Evolutionary conservation across 768 basidiomycete species (phyloP), one percentile per base, ranked within the genome.

Genomic region (Rhodotorula sphaerocarpa): DNA sequence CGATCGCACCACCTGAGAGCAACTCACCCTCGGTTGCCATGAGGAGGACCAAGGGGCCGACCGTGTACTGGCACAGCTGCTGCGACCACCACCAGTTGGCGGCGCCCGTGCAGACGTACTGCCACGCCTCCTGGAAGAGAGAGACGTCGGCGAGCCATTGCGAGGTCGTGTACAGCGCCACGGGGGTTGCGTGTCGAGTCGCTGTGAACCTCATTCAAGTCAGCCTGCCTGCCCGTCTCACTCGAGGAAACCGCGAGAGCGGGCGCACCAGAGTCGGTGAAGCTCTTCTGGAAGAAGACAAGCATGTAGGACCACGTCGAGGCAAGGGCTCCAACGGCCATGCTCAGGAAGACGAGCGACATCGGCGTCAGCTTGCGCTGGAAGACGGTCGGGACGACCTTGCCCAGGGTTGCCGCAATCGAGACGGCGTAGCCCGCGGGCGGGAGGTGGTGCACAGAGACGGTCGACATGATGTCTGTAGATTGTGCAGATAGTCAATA

Each of bases 61-160:
- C 80, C 7, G 84, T 83, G 75, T 79, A 84, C 27, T 82, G 68
- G 70, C 82, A 84, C 20, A 84, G 73, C 70, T 84, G 82, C 72
- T 84, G 80, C 65, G 81, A 82, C 82, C 84, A 84, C 84, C 84
- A 86, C 84, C 84, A 86, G 51, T 80, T 81, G 47, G 78, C 61
- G 0, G 77, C 74, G 34, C 78, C 77, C 27, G 72, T 76, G 70
- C 79, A 82, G 20, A 81, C 79, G 54, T 66, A 67, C 21, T 42
- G n/a, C 70, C 70, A 71, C 31, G 70, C 70, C 59, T 71, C 59
- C 15, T 70, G 41, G 60, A 71, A 71, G 10, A 71, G 63, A 23
- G 47, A 55, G 9, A 64, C 67, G 23, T 68, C 66, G n/a, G 31
- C 23, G 18, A 71, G 59, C 70, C 70, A 71, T 7, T 33, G 33